Percentiles rank a stretch among this genome's conserved stretches.
These are phyloP conservation scores for Kwoniella shandongensis DNA, from an alignment of 768 basidiomycete genomes.

Conservation along the genomic window DNA sequence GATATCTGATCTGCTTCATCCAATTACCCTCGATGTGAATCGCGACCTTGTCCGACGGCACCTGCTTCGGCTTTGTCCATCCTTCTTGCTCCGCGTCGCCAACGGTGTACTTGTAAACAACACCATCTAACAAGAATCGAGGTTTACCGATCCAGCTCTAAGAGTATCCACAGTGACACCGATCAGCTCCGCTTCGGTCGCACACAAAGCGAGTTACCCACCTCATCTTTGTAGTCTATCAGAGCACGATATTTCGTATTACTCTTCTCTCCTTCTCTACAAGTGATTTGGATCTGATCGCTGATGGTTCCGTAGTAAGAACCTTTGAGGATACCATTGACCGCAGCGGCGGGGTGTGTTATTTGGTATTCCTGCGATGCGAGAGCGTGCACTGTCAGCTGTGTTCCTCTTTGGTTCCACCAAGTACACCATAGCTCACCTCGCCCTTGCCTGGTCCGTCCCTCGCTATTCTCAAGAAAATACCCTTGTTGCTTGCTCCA, in stretches of 20 bases:
- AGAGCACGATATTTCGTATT: conserved; percentile 70
- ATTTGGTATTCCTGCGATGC: conserved; percentile 66
- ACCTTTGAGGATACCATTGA: conserved; percentile 89
- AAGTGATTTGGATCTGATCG: conserved; percentile 62
- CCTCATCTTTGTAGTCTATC: conserved; percentile 96
- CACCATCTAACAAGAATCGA: conserved; percentile 80
- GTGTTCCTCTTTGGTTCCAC: neutral
- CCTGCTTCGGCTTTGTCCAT: conserved; percentile 70
- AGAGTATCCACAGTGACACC: conserved; percentile 33
- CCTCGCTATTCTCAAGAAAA: conserved; percentile 75
- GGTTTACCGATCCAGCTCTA: conserved; percentile 87
- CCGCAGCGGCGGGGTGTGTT: conserved; percentile 81
- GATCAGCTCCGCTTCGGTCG: conserved; percentile 21
- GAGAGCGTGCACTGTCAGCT: conserved; percentile 7
- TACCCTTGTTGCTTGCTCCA: conserved; percentile 81
- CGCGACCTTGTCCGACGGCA: conserved; percentile 72
- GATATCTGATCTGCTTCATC: conserved; percentile 79
- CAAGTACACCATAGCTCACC: conserved; percentile 35
- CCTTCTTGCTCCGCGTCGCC: conserved; percentile 57
- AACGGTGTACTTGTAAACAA: conserved; percentile 77
- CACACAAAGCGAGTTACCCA: conserved; percentile 52
- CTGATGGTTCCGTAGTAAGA: conserved; percentile 77
- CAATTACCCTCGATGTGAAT: conserved; percentile 87
- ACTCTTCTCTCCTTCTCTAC: conserved; percentile 63
- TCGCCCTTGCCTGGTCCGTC: conserved; percentile 73